Evolutionary conservation across 108 stramenopile species (phyloP).

Genomic region (Cylindrotheca closterium): DNA sequence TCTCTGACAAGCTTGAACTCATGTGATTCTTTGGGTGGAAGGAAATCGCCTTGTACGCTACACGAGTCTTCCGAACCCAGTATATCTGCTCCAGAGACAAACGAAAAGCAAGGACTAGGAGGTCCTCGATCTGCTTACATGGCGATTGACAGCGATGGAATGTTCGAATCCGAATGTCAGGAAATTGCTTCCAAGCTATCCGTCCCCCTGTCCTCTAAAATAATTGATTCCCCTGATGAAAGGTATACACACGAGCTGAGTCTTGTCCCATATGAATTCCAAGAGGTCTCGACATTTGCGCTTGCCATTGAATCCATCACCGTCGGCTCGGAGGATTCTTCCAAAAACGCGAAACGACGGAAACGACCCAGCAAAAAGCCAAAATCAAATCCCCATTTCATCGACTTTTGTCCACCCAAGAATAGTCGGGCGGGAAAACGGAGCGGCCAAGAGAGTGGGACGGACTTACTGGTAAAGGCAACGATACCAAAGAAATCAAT

Average conservation of each 20-base stretch:
- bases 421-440: conserved; percentile 54
- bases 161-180: too few relatives aligned
- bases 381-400: conserved; percentile 33
- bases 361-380: conserved; percentile 7
- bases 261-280: conserved; percentile 15
- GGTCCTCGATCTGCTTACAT: too few relatives aligned
- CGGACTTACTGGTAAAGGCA: conserved; percentile 63
- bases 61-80: too few relatives aligned
- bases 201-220: too few relatives aligned
- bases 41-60: too few relatives aligned
- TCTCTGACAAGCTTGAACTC: too few relatives aligned
- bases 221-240: too few relatives aligned
- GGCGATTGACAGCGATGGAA: too few relatives aligned
- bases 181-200: too few relatives aligned
- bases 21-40: too few relatives aligned
- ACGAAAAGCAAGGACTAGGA: too few relatives aligned
- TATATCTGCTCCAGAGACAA: too few relatives aligned
- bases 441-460: conserved; percentile 29
- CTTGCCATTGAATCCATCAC: conserved; percentile 12
- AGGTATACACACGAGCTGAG: conserved; percentile 10
- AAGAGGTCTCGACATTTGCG: conserved; percentile 15
- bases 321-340: not conserved
- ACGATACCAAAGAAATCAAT: conserved; percentile 15
- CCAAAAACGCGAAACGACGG: not conserved
- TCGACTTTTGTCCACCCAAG: conserved; percentile 62